phyloP scores from a whole-genome alignment of 2,329 filamentous ascomycete species.

The Claviceps quebecensis region DNA sequence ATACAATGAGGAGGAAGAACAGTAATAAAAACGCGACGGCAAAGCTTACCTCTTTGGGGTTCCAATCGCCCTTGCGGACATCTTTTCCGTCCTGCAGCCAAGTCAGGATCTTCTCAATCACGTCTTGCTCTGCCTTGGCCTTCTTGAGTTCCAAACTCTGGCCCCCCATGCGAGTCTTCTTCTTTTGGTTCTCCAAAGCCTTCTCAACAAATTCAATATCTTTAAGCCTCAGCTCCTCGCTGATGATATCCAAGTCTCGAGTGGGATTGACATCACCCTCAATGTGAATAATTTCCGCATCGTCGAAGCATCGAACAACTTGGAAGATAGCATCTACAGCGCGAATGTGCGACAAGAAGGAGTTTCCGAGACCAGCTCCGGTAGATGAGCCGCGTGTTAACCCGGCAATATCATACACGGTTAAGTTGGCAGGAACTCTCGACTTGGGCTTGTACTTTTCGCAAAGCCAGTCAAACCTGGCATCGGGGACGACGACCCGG shows the following conservation, averaged over 20 bases:
- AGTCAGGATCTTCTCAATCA: constrained; percentile 76
- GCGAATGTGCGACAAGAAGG: constrained; percentile 96
- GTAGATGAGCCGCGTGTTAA: constrained; percentile 91
- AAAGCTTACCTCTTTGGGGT: constrained; percentile 77
- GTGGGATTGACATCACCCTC: constrained; percentile 96
- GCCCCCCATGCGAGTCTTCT: constrained; percentile 88
- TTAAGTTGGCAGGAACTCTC: constrained; percentile 89
- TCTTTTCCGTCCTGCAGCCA: constrained; percentile 83
- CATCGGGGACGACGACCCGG: constrained; percentile 91
- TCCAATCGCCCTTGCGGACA: constrained; percentile 80
- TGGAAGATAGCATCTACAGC: constrained; percentile 97
- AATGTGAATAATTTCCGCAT: constrained; percentile 98
- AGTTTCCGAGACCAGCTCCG: constrained; percentile 91
- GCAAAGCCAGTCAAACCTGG: constrained; percentile 88
- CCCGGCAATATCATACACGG: constrained; percentile 96
- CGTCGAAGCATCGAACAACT: constrained; percentile 92
- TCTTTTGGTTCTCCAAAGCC: constrained; percentile 77
- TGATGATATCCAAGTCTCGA: constrained; percentile 91
- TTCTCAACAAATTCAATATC: constrained; percentile 98
- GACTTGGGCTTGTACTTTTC: constrained; percentile 98
- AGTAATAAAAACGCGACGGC: constrained; percentile 10
- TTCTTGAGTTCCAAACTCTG: constrained; percentile 98
- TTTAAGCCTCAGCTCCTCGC: constrained; percentile 90
- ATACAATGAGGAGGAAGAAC: constrained; percentile 10
- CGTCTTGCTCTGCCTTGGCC: constrained; percentile 84